Evolutionary conservation across 1,139 yeast species (phyloP), one percentile per base, ranked within the genome.

Genomic region (Saccharomyces hybrid): DNA sequence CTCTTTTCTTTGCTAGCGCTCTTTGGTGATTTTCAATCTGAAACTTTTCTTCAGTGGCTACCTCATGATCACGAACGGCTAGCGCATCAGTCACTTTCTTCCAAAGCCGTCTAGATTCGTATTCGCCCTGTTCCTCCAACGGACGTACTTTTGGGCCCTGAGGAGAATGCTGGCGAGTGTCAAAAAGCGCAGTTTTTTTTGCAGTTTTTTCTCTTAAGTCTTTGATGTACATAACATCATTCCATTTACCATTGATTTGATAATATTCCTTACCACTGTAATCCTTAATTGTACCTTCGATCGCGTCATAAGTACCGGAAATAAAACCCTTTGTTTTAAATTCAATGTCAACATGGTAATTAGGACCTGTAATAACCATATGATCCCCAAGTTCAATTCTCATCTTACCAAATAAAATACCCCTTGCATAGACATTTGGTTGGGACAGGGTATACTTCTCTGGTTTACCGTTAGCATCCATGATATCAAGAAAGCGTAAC

Each of bases 371-470:
- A 52, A 93, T 77, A 14, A 78, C 65, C 82, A 95, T 82, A 65
- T 88, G 96, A 67, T 93, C 99, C 34, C 99, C 99, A 56, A 93
- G 73, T 68, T 93, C 99, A 59, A 86, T 84, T 71, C 84, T 86
- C 76, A 93, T 78, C 60, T 85, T 87, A 26, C 99, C 99, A 66
- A 93, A 88, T 44, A 93, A 73, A 50, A 93, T 88, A 51, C 96
- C 97, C 62, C 99, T 78, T n/a, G 96, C 96, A 64, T 93, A 93
- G 73, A 93, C 84, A 69, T 93, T 93, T 54, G 99, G 99, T 69
- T 93, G 99, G 31, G 89, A 85, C 71, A 93, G 76, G 13, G 84
- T 80, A 69, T 90, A 93, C 52, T 77, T 75, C 66, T 86, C 95
- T 8, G 80, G 76, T n/a, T 71, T 63, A 6, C 81, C 81, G 14